Evolutionary conservation across 805 yeast species (phyloP), one percentile per base, ranked within the genome.

Genomic region (Sugiyamaella qingdaonensis): DNA sequence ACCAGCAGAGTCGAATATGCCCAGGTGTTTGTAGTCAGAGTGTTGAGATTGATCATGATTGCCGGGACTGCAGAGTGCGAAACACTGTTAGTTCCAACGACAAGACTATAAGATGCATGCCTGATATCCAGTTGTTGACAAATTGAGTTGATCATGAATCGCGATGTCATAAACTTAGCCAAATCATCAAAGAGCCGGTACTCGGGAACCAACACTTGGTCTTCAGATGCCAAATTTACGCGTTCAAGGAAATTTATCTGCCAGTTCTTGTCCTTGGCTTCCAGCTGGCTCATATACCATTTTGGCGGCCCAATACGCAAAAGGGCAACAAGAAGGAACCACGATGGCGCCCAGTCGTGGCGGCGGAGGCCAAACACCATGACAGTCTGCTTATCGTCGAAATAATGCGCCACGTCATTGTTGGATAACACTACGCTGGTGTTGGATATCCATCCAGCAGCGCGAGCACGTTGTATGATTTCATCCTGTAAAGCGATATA

Each of bases 371-470:
- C 63, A 13, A 68, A 59, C 10, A 66, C 55, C 8, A 57, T 32
- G 16, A 55, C 54, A 0, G 64, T 52, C 11, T 16, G 18, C 16
- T 43, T 31, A 13, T 51, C 58, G 14, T 60, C 58, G 18, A 63
- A 63, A 18, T 72, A 52, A 45, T 65, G 68, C 35, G 61, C 61
- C 18, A 75, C 63, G 62, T 84, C 90, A 19, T 71, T 73, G 2
- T 74, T 73, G 1, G 74, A 69, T 29, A 86, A 61, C 32, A 69
- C 73, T 46, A 86, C 74, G 39, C 79, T 75, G 39, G 78, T 80
- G 58, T 79, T 79, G n/a, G 74, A 71, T 4, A 80, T 75, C 94
- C 94, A 87, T 29, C 84, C 87, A 0, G 84, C 78, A 0, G 88
- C 84, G 35, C 74, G 72, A 51, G 88, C 76, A 55, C 83, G 74